Conservation (phyloP, 129 eudicot genomes). For the Flaveria ramosissima region DNA sequence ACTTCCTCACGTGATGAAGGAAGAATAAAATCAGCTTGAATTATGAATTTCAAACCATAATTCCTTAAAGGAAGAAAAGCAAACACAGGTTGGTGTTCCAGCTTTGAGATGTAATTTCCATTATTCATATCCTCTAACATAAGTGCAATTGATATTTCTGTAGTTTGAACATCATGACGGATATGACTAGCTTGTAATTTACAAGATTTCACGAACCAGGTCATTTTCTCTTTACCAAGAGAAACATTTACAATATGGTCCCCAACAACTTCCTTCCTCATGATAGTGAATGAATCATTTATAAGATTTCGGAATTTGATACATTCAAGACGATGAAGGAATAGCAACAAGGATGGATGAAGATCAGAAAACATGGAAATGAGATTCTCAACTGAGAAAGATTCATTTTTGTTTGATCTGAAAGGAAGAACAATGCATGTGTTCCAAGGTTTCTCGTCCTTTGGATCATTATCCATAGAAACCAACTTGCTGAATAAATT, state of each 20-base stretch:
- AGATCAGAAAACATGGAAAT: conserved; percentile 78
- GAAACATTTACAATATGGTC: conserved; percentile 67
- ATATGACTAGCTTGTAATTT: conserved; percentile 50
- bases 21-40: conserved; percentile 85
- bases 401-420: conserved; percentile 46
- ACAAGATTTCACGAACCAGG: conserved; percentile 66
- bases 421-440: conserved; percentile 85
- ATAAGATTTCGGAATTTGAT: conserved; percentile 60
- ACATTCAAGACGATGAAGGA: conserved; percentile 78
- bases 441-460: conserved; percentile 46
- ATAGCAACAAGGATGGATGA: conserved; percentile 77
- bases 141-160: conserved; percentile 80
- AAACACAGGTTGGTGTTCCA: conserved; percentile 73
- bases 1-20: conserved; percentile 91
- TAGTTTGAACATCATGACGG: conserved; percentile 56
- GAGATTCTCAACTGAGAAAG: conserved; percentile 47
- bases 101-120: conserved; percentile 50
- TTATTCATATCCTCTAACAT: conserved; percentile 49
- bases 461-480: conserved; percentile 33
- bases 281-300: conserved; percentile 45
- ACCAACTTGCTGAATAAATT: conserved; percentile 47
- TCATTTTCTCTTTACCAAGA: conserved; percentile 56
- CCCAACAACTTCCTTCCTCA: conserved; percentile 67
- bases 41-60: conserved; percentile 75
- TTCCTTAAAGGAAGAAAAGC: conserved; percentile 80